phyloP scores from a whole-genome alignment of 768 basidiomycete species.

The Boletus edulis region DNA sequence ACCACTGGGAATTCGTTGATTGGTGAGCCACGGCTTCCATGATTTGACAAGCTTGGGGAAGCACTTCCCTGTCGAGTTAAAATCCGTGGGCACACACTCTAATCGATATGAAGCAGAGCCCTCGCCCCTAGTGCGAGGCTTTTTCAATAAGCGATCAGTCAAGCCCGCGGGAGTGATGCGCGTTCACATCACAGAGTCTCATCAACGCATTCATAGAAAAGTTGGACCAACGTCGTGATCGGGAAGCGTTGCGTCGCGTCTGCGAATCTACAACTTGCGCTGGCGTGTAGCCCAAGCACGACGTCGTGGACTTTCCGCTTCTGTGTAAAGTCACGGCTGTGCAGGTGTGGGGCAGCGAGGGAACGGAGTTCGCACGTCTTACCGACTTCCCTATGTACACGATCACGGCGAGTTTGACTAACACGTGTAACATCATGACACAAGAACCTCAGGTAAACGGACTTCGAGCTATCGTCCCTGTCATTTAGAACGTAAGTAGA shows the following conservation, averaged over 20 bases:
- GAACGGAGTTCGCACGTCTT: conserved; percentile 12
- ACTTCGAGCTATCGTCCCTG: not conserved
- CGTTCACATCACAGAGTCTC: conserved; percentile 1
- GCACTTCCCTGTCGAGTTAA: conserved; percentile 6
- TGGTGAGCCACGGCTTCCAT: conserved; percentile 9
- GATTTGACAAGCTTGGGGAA: conserved; percentile 9
- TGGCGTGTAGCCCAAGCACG: not conserved
- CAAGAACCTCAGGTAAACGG: not conserved
- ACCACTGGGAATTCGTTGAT: not conserved
- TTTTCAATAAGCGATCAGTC: conserved; percentile 6
- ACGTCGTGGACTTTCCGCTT: not conserved
- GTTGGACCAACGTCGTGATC: not conserved
- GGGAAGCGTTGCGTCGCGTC: conserved; percentile 5
- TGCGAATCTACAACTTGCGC: not conserved
- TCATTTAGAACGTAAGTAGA: conserved; percentile 6
- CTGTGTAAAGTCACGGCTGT: conserved; percentile 6
- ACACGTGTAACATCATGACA: not conserved
- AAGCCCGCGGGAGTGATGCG: conserved; percentile 16
- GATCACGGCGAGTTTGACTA: conserved; percentile 1
- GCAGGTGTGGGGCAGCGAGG: conserved; percentile 18
- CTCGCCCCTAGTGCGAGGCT: conserved; percentile 21
- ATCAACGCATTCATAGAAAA: conserved; percentile 1
- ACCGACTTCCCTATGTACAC: not conserved
- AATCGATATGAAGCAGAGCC: conserved; percentile 7
- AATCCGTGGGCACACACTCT: conserved; percentile 14